phyloP scores from a whole-genome alignment of 1,139 yeast species.

The Saccharomyces hybrid region DNA sequence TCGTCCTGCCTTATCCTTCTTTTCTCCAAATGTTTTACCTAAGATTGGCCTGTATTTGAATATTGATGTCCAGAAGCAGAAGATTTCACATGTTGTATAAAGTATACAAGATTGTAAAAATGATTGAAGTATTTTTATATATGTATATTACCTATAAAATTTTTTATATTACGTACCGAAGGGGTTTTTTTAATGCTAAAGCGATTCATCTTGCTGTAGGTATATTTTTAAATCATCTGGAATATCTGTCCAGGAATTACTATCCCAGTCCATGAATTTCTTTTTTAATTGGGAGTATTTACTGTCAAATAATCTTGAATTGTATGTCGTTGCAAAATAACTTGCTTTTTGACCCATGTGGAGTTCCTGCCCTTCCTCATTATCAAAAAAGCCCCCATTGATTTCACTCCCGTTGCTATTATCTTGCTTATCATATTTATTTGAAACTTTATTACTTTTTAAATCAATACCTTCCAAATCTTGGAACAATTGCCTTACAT shows the following conservation, averaged over 20 bases:
- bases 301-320: background rate
- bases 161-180: background rate
- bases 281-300: conserved; percentile 17
- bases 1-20: background rate
- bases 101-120: background rate
- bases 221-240: conserved; percentile 38
- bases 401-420: background rate
- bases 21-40: background rate
- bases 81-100: background rate
- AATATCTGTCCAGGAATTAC: conserved; percentile 33
- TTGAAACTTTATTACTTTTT: background rate
- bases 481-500: conserved; percentile 22
- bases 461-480: conserved; percentile 27
- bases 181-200: background rate
- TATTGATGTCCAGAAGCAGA: background rate
- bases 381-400: background rate
- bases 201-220: conserved; percentile 7
- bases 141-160: background rate
- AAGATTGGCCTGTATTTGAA: background rate
- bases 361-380: background rate
- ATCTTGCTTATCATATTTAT: background rate
- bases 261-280: conserved; percentile 30
- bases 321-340: background rate
- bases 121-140: background rate
- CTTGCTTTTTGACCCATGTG: background rate